A percentile compares a stretch with the other conserved stretches of the same genome.
Conservation (phyloP, 768 basidiomycete species). For the Kwoniella heveanensis region DNA sequence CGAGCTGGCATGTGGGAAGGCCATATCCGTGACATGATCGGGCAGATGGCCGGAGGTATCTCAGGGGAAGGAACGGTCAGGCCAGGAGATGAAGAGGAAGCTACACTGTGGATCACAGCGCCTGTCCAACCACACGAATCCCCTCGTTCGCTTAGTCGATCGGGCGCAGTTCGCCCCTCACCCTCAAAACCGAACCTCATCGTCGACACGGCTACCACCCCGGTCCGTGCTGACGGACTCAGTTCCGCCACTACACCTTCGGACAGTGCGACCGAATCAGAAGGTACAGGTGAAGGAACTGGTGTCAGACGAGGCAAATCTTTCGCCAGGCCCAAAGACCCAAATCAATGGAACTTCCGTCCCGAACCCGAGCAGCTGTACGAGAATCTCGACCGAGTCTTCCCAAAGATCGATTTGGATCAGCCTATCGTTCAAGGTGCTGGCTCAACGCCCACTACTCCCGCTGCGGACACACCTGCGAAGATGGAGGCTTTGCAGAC, state of each 20-base stretch:
- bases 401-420: conserved; percentile 94
- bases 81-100: conserved; percentile 47
- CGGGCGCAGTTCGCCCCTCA: conserved; percentile 34
- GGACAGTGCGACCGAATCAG: conserved; percentile 43
- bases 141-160: conserved; percentile 13
- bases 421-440: conserved; percentile 88
- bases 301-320: conserved; percentile 59
- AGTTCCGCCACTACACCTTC: conserved; percentile 30
- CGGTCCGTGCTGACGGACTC: background rate
- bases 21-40: conserved; percentile 40
- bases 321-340: conserved; percentile 66
- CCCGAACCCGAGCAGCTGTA: conserved; percentile 91
- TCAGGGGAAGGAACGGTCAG: conserved; percentile 6
- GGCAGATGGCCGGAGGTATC: conserved; percentile 14
- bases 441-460: conserved; percentile 41
- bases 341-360: conserved; percentile 80
- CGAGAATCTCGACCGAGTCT: conserved; percentile 88
- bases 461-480: conserved; percentile 35
- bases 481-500: conserved; percentile 18
- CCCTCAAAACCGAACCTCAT: conserved; percentile 34
- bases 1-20: conserved; percentile 41
- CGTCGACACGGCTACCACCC: conserved; percentile 31
- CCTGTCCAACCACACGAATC: conserved; percentile 16
- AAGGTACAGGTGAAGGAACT: conserved; percentile 29
- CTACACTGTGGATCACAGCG: conserved; percentile 49